Evolutionary conservation across 352 stramenopile genomes (phyloP), one percentile per base, ranked within the genome.

Genomic region (Globisporangium carolinianum): DNA sequence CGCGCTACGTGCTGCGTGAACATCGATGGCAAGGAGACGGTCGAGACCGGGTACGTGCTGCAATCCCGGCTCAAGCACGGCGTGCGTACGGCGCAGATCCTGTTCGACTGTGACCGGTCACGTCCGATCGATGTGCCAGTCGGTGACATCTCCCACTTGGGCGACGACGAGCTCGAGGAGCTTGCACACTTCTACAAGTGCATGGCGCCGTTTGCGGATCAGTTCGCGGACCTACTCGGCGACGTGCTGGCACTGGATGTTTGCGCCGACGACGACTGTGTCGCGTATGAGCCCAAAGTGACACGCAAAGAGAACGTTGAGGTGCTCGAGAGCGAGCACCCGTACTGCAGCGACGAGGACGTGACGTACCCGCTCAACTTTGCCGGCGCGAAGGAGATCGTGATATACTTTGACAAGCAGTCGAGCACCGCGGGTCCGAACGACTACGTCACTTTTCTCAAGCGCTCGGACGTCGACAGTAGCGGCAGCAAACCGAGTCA

Each of bases 371-470:
- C 76, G 0, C 61, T 93, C 1, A 61, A 77, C 37, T 92, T 96
- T 52, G 72, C 61, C 35, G 83, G 76, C 4, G 87, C 81, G 2
- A 64, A 58, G 18, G 70, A 87, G 38, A 94, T 97, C 39, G 57
- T 80, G 18, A 75, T 97, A 6, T 79, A 72, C 10, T 97, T 97
- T 53, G 89, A 96, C 67, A 62, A 85, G 49, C 59, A 66, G 53
- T 92, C 82, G 1, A 74, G 67, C 49, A 96, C 87, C 5, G 73
- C 78, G 45, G 67, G 70, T 5, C 71, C 72, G 15, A 89, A 85
- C 47, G 89, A 97, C 57, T 97, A 85, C 53, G 68, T 96, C 18
- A 76, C 76, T 41, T 96, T 97, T 51, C 53, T 69, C 8, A 90
- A 88, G 61, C 70, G 66, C 5, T 61, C 66, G 43, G 62, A 62